Base-by-base conservation (phyloP, 2,329 filamentous ascomycete species). In the Colletotrichum navitas region DNA sequence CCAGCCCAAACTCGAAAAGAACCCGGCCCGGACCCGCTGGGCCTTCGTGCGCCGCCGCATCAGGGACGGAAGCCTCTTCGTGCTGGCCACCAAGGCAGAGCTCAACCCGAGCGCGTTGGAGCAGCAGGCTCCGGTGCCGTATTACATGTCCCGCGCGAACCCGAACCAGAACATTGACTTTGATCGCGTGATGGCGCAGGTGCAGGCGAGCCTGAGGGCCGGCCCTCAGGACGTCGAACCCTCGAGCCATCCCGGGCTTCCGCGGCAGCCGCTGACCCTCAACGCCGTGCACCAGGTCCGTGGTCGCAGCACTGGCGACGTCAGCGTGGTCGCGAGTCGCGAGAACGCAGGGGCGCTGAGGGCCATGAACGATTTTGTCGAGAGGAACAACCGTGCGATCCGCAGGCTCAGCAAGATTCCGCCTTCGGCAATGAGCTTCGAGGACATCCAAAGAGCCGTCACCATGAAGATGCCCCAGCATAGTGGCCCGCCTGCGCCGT, bases 21-120 rank as follows among this genome's bases (percentile, higher is more conserved):
- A 87, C 73, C 86, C 87, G 0, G 86, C 86, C 0, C 80, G 87
- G 3, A 83, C 85, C 0, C 79, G 86, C 5, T 89, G 87, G 86
- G 82, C 84, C 32, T 81, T 87, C 1, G 79, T 89, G 10, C 81
- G 83, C 0, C 81, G 83, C 43, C 84, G 82, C 60, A 81, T 88
- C 26, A 79, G 80, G 4, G 85, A 88, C 61, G 86, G 86, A 0
- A 86, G 83, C 0, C 84, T 88, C 73, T 88, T 88, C 74, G 78
- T 87, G 0, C 79, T 88, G 26, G 80, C 85, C 0, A 80, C 82
- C 56, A 79, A 79, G 5, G 77, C 81, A 6, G 76, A 79, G 45
- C 75, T 83, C n/a, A 76, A 75, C 8, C 74, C 76, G 1, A 72
- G 76, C 5, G 75, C 76, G 18, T 72, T 75, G 5, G 75, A 77